Conservation (phyloP, 495 filamentous ascomycete species). For the Trichoderma asperelloides region DNA sequence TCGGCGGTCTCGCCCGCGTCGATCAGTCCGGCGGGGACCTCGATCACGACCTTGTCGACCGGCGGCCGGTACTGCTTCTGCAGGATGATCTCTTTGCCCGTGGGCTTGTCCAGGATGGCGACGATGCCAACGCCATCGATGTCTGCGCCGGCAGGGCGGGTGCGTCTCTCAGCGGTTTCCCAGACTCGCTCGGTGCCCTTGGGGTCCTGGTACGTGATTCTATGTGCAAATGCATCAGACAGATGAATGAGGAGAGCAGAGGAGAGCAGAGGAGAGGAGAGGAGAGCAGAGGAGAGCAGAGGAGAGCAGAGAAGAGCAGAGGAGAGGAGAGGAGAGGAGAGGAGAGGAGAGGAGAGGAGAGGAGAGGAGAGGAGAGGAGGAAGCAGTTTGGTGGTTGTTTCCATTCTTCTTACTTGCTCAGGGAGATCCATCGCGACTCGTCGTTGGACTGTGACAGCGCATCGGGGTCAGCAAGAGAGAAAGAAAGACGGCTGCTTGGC, state of each 20-base stretch:
- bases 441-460: conserved; percentile 22
- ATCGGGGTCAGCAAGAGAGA: neutral
- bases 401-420: conserved; percentile 32
- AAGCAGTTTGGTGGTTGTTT: neutral
- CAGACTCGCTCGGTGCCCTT: conserved; percentile 60
- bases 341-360: neutral
- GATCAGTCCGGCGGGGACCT: conserved; percentile 79
- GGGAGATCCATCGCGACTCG: conserved; percentile 69
- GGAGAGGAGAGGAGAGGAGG: neutral
- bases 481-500: neutral
- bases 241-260: neutral
- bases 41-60: conserved; percentile 66
- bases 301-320: neutral
- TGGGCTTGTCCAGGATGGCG: conserved; percentile 68
- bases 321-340: neutral
- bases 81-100: conserved; percentile 57
- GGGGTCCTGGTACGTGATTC: conserved; percentile 66
- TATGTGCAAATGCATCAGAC: conserved; percentile 17
- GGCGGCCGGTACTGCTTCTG: conserved; percentile 88
- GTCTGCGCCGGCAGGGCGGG: conserved; percentile 55
- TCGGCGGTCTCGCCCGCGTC: conserved; percentile 75
- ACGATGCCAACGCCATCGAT: conserved; percentile 90
- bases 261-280: neutral
- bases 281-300: neutral
- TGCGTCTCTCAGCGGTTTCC: conserved; percentile 74